phyloP scores from a whole-genome alignment of 129 eudicot genomes.

The Erigeron canadensis region DNA sequence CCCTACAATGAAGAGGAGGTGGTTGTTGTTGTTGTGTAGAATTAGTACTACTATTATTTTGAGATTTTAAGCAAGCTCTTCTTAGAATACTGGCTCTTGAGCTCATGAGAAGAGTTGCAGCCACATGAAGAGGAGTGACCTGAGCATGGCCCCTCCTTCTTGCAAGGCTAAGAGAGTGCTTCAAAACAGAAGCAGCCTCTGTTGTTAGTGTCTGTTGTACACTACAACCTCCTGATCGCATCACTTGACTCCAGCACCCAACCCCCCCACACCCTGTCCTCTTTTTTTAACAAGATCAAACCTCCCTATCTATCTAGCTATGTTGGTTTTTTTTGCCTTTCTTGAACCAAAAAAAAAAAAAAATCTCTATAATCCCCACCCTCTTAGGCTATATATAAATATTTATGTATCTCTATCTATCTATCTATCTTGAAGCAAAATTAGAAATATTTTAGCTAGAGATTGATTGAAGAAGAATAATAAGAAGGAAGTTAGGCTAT shows the following conservation, averaged over 20 bases:
- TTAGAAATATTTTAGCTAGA: neutral
- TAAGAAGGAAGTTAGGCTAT: conserved; percentile 26
- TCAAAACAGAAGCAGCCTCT: conserved; percentile 95
- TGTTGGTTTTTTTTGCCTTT: conserved; percentile 14
- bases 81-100: conserved; percentile 56
- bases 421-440: conserved; percentile 12
- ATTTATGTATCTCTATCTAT: conserved; percentile 2
- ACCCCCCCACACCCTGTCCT: conserved; percentile 75
- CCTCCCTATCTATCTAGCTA: conserved; percentile 29
- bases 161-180: conserved; percentile 86
- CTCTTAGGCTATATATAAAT: conserved; percentile 10
- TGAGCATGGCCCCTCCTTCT: conserved; percentile 96
- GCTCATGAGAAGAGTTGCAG: conserved; percentile 65
- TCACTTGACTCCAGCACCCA: conserved; percentile 56
- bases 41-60: conserved; percentile 25
- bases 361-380: conserved; percentile 19
- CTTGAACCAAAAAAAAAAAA: conserved; percentile 20
- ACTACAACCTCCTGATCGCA: conserved; percentile 90
- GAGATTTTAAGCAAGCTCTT: conserved; percentile 83
- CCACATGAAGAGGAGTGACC: conserved; percentile 97
- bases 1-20: conserved; percentile 64
- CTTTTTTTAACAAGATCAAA: conserved; percentile 29
- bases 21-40: conserved; percentile 22
- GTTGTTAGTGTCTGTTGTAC: conserved; percentile 95
- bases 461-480: conserved; percentile 18